Evolutionary conservation across 129 eudicot genomes (phyloP).

Genomic region (Artemisia argyi): DNA sequence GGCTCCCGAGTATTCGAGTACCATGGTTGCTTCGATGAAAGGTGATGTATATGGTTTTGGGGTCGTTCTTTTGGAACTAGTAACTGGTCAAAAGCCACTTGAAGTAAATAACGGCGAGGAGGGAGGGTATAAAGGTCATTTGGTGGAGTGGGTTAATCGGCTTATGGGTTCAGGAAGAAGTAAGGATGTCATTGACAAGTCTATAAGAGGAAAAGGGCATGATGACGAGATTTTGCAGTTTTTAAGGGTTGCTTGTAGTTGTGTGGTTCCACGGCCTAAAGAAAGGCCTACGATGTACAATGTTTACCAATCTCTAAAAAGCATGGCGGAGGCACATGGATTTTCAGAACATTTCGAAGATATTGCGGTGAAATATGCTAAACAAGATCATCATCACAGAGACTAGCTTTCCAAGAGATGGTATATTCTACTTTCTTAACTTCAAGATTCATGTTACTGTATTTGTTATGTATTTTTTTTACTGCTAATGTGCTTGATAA

Average conservation of each 20-base stretch:
- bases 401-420: constrained; percentile 35
- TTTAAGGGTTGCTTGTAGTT: constrained; percentile 53
- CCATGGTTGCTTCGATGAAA: constrained; percentile 71
- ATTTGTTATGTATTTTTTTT: constrained; percentile 15
- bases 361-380: constrained; percentile 47
- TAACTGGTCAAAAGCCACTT: constrained; percentile 67
- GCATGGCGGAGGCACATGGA: constrained; percentile 46
- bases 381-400: constrained; percentile 51
- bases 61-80: constrained; percentile 60
- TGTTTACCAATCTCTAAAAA: constrained; percentile 54
- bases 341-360: constrained; percentile 56
- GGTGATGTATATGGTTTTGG: constrained; percentile 73
- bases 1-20: constrained; percentile 69
- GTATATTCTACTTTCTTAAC: constrained; percentile 21
- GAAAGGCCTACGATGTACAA: constrained; percentile 63
- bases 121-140: constrained; percentile 64
- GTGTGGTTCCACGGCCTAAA: constrained; percentile 67
- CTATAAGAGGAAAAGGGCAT: constrained; percentile 45
- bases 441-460: constrained; percentile 10
- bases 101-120: constrained; percentile 59
- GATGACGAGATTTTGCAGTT: constrained; percentile 64
- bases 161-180: constrained; percentile 45
- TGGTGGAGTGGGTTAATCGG: constrained; percentile 61
- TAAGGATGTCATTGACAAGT: constrained; percentile 57
- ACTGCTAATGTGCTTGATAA: constrained; percentile 28